phyloP scores from a whole-genome alignment of 1,284 basidiomycete species.

The Melampsora americana region DNA sequence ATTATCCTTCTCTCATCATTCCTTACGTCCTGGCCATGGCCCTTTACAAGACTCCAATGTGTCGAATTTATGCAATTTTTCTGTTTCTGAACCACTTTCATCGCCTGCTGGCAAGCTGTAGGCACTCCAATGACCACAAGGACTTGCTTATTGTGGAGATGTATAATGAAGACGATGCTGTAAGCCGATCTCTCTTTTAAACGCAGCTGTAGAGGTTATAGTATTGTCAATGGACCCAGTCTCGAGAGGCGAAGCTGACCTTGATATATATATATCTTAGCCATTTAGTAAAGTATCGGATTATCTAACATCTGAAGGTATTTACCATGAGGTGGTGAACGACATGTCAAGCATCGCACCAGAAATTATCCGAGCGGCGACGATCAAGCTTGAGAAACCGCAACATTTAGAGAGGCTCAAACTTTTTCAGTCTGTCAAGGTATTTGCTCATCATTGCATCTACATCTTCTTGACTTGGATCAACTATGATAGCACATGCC shows the following conservation, averaged over 20 bases:
- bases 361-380: constrained; percentile 20
- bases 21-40: background rate
- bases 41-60: background rate
- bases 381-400: constrained; percentile 9
- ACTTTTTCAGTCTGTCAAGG: constrained; percentile 6
- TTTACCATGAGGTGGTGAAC: constrained; percentile 16
- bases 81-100: background rate
- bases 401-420: background rate
- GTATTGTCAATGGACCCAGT: background rate
- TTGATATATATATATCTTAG: background rate
- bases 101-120: background rate
- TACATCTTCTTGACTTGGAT: background rate
- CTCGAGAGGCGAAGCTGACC: background rate
- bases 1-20: too few relatives aligned
- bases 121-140: background rate
- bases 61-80: background rate
- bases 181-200: background rate
- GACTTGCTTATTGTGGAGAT: constrained; percentile 1
- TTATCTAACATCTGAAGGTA: constrained; percentile 14
- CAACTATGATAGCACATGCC: background rate
- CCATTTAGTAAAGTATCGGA: constrained; percentile 24
- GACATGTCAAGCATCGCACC: constrained; percentile 21
- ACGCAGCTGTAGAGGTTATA: background rate
- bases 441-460: background rate
- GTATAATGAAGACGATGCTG: background rate